Percentiles rank a stretch among this genome's conserved stretches.
phyloP scores from a whole-genome alignment of 176 grass and related monocot species.

The Eragrostis curvula region DNA sequence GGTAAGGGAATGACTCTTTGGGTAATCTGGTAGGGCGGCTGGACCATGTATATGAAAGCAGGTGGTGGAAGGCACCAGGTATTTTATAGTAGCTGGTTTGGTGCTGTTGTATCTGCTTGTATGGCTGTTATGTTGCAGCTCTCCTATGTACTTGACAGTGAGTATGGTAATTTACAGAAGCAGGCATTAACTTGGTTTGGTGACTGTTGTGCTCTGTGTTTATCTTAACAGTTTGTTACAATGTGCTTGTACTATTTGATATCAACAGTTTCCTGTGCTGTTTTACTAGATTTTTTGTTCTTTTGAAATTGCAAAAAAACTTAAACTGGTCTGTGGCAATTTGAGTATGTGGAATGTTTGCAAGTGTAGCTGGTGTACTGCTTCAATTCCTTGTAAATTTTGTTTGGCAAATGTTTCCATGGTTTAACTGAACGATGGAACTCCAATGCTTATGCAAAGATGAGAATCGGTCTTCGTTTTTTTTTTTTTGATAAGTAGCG shows the following conservation, averaged over 20 bases:
- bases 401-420: no score
- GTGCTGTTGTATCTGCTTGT: background rate
- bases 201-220: background rate
- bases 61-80: background rate
- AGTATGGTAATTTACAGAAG: background rate
- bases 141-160: background rate
- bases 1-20: slow-evolving; percentile 26
- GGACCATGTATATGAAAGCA: slow-evolving; percentile 42
- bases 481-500: no score
- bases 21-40: slow-evolving; percentile 33
- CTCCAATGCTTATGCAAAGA: no score
- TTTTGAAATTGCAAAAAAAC: no score
- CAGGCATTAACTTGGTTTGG: background rate
- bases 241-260: background rate
- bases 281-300: background rate
- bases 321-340: no score
- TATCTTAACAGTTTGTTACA: background rate
- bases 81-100: slow-evolving; percentile 18
- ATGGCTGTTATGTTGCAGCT: background rate
- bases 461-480: no score
- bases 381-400: no score
- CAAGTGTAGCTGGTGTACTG: no score
- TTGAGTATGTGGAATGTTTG: no score
- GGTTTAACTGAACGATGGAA: no score
- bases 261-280: background rate